phyloP scores from a whole-genome alignment of 495 filamentous ascomycete species.

The Aspergillus ostianus region DNA sequence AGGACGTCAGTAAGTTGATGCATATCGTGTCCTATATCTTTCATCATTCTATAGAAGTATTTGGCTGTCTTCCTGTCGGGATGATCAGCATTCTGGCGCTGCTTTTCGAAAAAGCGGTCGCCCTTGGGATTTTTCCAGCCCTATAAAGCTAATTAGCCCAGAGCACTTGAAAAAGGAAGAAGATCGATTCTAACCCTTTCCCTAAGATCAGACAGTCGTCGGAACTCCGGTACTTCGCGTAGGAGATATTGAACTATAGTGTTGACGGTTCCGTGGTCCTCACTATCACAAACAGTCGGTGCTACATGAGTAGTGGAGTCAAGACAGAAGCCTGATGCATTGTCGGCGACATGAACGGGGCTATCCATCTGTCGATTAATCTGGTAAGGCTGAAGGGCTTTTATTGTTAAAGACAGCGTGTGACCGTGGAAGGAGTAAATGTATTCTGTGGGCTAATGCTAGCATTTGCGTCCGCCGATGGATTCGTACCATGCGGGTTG shows the following conservation, averaged over 20 bases:
- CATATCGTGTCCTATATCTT: constrained; percentile 30
- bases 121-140: constrained; percentile 43
- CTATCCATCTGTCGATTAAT: not conserved
- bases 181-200: not conserved
- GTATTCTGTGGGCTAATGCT: no score
- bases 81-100: constrained; percentile 36
- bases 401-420: not conserved
- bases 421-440: not conserved
- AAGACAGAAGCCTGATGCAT: not conserved
- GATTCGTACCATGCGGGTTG: no score
- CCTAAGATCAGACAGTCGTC: not conserved
- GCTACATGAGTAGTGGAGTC: not conserved
- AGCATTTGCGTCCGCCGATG: no score
- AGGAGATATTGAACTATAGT: constrained; percentile 7
- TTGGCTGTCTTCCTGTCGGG: constrained; percentile 9
- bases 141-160: constrained; percentile 21
- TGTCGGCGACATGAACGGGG: not conserved
- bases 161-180: not conserved
- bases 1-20: constrained; percentile 22
- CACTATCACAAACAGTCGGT: not conserved
- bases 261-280: constrained; percentile 2
- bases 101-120: constrained; percentile 37
- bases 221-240: not conserved
- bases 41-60: constrained; percentile 36
- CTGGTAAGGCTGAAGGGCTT: not conserved